Base-by-base conservation (phyloP, 2,329 filamentous ascomycete genomes). In the Fusarium sp. region DNA sequence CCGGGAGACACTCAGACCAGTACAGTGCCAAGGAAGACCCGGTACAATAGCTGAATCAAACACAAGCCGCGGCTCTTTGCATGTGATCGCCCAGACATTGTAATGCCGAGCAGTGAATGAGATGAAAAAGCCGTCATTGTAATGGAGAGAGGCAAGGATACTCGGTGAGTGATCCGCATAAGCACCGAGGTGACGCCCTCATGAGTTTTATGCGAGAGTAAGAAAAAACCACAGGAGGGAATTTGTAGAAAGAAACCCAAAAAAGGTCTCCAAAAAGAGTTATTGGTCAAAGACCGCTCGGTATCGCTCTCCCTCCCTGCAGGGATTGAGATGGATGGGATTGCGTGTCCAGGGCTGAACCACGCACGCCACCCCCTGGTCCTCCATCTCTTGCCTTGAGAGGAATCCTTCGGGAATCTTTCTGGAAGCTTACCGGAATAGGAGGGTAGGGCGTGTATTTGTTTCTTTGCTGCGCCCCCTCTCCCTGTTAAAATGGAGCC, bases 161-260 rank as follows among this genome's bases (percentile, higher is more conserved):
- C 70, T 67, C 38, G 47, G 47, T 64, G 31, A 22, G 13, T 61
- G 68, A 68, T 66, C 76, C 76, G 75, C 74, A 78, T 78, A 77
- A 78, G 75, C 76, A 77, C 76, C 76, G 76, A 78, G 56, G 72
- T 75, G 63, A 68, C 63, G 58, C 73, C 75, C 74, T 70, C 59
- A 35, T 56, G 45, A 64, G 60, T 50, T 50, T 47, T 3, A 57
- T 60, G 25, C 52, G 36, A 66, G 50, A 57, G 35, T 59, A 1
- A 42, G 38, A 7, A 63, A 63, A n/a, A 52, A 73, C 29, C 9
- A 52, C n/a, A n/a, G n/a, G 42, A 10, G 20, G 42, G 42, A 14
- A 47, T 25, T 47, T 47, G 42, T 52, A 52, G 31, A 47, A 45
- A 33, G 31, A 27, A 45, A 38, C 6, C 42, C 47, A 52, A 54